phyloP scores from a whole-genome alignment of 2,329 filamentous ascomycete species.

The Xylaria sp. region DNA sequence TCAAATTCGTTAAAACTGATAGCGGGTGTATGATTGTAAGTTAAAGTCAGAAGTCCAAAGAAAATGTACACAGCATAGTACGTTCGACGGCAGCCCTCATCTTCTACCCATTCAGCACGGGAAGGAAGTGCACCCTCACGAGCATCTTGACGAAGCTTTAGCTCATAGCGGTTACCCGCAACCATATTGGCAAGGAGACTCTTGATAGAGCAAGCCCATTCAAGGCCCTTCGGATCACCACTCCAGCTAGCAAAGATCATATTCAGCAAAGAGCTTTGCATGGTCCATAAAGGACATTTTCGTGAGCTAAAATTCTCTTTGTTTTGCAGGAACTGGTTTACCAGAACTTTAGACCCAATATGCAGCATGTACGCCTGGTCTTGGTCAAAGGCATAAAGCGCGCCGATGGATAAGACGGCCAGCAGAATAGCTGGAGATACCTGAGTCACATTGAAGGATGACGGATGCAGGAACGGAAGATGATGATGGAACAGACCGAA shows the following conservation, averaged over 20 bases:
- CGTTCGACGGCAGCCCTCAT: conserved; percentile 93
- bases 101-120: conserved; percentile 91
- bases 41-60: conserved; percentile 91
- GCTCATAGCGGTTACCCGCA: conserved; percentile 92
- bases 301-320: conserved; percentile 98
- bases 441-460: conserved; percentile 82
- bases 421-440: conserved; percentile 83
- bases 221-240: conserved; percentile 93
- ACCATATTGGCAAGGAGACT: conserved; percentile 98
- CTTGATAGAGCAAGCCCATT: conserved; percentile 99
- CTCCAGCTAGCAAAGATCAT: conserved; percentile 99
- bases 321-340: conserved; percentile 96
- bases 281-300: conserved; percentile 96
- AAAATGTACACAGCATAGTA: conserved; percentile 99
- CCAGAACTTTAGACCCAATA: conserved; percentile 95
- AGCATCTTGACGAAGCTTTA: conserved; percentile 90
- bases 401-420: conserved; percentile 91
- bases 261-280: conserved; percentile 95
- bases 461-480: conserved; percentile 90
- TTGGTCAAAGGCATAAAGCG: conserved; percentile 94
- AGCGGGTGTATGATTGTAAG: conserved; percentile 96
- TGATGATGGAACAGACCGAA: conserved; percentile 98
- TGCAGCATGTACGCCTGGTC: conserved; percentile 97
- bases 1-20: conserved; percentile 99
- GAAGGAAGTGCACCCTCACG: conserved; percentile 77